These are phyloP conservation scores for Pyricularia sp. DNA, from an alignment of 2,329 filamentous ascomycete genomes.

Conservation along the genomic window DNA sequence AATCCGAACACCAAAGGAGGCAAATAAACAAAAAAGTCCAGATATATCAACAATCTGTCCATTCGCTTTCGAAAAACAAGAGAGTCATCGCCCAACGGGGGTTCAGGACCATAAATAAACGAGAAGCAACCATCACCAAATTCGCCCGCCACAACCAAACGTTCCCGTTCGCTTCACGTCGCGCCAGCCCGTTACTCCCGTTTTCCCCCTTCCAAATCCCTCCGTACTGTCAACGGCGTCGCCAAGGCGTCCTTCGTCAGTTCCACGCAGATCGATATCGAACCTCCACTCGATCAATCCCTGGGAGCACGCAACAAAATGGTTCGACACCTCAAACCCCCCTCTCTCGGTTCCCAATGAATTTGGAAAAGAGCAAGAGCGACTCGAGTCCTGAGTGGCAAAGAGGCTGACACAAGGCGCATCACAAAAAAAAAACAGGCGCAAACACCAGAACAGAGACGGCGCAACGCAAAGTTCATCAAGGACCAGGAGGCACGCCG, in stretches of 20 bases:
- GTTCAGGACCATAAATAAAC: neutral
- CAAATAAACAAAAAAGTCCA: neutral
- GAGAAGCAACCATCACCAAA: neutral
- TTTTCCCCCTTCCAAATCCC: neutral
- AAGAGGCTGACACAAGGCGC: constrained; percentile 1
- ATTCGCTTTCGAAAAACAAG: neutral
- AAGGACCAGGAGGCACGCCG: constrained; percentile 64
- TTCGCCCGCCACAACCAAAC: neutral
- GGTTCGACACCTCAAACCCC: neutral
- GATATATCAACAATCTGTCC: neutral
- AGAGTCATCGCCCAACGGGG: neutral
- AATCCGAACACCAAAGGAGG: neutral
- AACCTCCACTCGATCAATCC: neutral
- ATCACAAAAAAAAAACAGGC: constrained; percentile 37
- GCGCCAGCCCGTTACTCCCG: neutral
- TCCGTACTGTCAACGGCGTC: neutral
- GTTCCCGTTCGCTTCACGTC: neutral
- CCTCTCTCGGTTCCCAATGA: neutral
- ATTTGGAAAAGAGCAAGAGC: neutral
- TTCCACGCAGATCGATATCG: neutral
- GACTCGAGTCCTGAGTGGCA: neutral
- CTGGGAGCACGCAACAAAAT: neutral
- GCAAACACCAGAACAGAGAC: constrained; percentile 77
- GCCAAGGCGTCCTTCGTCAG: neutral
- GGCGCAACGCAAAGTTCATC: constrained; percentile 70